Percentiles rank a stretch among this genome's conserved stretches.
Evolutionary conservation across 1,284 basidiomycete species (phyloP).

Genomic region (Irpex rosettiformis): DNA sequence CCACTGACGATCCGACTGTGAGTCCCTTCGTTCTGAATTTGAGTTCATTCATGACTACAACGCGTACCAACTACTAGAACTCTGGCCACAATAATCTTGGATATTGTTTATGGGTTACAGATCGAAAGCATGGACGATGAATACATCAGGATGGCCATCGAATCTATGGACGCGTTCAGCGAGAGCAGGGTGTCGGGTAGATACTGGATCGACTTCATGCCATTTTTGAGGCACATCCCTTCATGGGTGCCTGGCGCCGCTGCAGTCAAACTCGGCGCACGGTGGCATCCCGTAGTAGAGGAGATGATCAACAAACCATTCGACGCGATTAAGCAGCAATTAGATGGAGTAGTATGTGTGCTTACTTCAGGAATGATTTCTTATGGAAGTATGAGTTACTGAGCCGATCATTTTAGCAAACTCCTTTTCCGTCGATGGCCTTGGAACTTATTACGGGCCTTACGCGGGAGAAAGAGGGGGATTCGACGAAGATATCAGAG

Average conservation of each 20-base stretch:
- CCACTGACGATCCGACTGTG: background rate
- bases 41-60: background rate
- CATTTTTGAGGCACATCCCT: constrained; percentile 1
- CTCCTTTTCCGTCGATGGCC: background rate
- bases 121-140: constrained; percentile 19
- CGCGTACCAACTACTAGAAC: constrained; percentile 11
- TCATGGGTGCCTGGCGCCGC: constrained; percentile 4
- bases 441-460: background rate
- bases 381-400: too few species aligned
- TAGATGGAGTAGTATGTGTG: background rate
- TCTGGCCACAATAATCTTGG: constrained; percentile 21
- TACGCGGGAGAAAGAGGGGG: background rate
- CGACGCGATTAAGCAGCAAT: background rate
- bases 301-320: constrained; percentile 5
- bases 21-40: background rate
- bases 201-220: background rate
- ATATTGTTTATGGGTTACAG: constrained; percentile 24
- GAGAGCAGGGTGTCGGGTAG: background rate
- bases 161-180: background rate
- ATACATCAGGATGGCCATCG: constrained; percentile 20
- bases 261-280: background rate
- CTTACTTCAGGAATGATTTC: background rate
- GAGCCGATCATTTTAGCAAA: too few species aligned
- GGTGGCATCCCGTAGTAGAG: background rate
- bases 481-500: background rate